Evolutionary conservation across 2,329 filamentous ascomycete species (phyloP).

Genomic region (Ceratocystis diversiconidia): DNA sequence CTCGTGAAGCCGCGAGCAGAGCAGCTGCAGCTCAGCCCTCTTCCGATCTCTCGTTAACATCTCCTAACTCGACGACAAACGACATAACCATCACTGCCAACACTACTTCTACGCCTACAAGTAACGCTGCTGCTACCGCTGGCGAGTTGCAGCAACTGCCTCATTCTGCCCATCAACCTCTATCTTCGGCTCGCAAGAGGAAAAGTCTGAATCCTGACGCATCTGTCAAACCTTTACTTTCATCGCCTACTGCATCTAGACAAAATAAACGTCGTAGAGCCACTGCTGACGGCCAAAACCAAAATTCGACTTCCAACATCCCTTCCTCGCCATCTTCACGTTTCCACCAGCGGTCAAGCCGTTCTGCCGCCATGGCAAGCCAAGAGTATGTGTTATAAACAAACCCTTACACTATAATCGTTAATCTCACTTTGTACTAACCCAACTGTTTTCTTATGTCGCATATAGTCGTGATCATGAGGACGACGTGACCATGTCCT

Average conservation of each 20-base stretch:
- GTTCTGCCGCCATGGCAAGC: conserved; percentile 54
- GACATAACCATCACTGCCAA: not conserved
- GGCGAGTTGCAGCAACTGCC: not conserved
- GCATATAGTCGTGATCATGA: conserved; percentile 12
- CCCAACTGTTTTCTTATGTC: not conserved
- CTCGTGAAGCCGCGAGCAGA: conserved; percentile 67
- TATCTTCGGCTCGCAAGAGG: conserved; percentile 49
- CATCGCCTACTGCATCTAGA: conserved; percentile 17
- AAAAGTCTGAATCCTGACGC: conserved; percentile 48
- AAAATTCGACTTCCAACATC: not conserved
- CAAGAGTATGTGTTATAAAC: conserved; percentile 41
- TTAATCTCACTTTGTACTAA: not conserved
- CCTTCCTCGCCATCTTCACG: conserved; percentile 8
- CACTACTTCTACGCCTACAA: not conserved
- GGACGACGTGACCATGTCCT: conserved; percentile 24
- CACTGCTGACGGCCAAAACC: conserved; percentile 15
- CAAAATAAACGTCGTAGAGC: conserved; percentile 23
- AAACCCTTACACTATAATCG: not conserved
- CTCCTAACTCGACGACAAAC: conserved; percentile 19
- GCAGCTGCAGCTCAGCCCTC: conserved; percentile 31
- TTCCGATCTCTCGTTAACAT: conserved; percentile 28
- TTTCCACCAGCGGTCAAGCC: conserved; percentile 29
- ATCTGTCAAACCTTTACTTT: not conserved
- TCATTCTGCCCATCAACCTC: not conserved
- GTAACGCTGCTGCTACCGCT: not conserved